Conservation (phyloP, 2,329 filamentous ascomycete species). For the Scedosporium dehoogii region DNA sequence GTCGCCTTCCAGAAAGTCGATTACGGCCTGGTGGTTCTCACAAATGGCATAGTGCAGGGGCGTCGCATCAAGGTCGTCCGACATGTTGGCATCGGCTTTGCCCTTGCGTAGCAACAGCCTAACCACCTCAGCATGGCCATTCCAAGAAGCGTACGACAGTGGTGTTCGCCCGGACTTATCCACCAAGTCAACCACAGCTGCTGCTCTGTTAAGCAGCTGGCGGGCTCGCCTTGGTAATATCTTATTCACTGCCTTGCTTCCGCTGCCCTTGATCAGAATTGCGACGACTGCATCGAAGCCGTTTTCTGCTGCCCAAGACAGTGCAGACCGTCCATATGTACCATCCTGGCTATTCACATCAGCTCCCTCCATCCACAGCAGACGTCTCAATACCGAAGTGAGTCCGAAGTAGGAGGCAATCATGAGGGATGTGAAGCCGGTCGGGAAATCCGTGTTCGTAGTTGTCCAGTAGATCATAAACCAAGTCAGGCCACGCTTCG, state of each 20-base stretch:
- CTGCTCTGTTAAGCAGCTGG: background rate
- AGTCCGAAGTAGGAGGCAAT: background rate
- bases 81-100: background rate
- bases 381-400: background rate
- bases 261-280: background rate
- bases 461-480: background rate
- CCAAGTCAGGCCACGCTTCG: background rate
- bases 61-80: background rate
- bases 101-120: background rate
- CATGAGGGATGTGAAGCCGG: background rate
- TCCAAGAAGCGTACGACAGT: background rate
- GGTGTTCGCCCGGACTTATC: background rate
- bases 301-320: background rate
- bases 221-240: background rate
- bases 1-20: background rate
- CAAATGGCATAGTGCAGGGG: background rate
- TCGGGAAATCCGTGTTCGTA: background rate
- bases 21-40: background rate
- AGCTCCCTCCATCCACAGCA: background rate
- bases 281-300: background rate
- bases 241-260: background rate
- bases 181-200: background rate
- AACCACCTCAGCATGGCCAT: conserved; percentile 1
- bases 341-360: background rate
- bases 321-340: background rate